Percentiles rank a stretch among this genome's conserved stretches.
phyloP scores from a whole-genome alignment of 2,329 filamentous ascomycete genomes.

The Cladorrhinum sp. region DNA sequence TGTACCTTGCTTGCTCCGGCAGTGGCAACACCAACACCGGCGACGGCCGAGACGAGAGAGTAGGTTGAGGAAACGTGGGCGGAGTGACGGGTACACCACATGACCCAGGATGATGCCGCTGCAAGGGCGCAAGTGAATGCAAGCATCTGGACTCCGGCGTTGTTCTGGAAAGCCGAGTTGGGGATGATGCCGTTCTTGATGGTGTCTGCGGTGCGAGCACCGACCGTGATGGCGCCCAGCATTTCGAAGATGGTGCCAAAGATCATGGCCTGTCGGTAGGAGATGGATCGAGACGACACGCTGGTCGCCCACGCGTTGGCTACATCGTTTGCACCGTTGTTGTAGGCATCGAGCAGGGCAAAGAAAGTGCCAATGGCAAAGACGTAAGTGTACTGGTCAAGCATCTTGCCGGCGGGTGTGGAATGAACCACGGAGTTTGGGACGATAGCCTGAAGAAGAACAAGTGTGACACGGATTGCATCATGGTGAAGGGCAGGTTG shows the following conservation, averaged over 20 bases:
- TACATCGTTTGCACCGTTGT: conserved; percentile 82
- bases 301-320: conserved; percentile 80
- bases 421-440: neutral
- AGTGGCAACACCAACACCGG: conserved; percentile 66
- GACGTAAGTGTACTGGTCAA: conserved; percentile 62
- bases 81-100: conserved; percentile 74
- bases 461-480: neutral
- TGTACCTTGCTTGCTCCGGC: conserved; percentile 59
- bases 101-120: conserved; percentile 68
- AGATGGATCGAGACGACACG: conserved; percentile 74
- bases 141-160: conserved; percentile 65
- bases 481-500: neutral
- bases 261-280: conserved; percentile 67
- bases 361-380: conserved; percentile 75
- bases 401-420: conserved; percentile 12
- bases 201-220: conserved; percentile 67
- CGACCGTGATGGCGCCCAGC: conserved; percentile 63
- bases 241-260: conserved; percentile 66
- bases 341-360: conserved; percentile 73
- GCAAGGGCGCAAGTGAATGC: conserved; percentile 64
- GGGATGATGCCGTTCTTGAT: conserved; percentile 79
- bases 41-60: conserved; percentile 66
- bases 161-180: conserved; percentile 51
- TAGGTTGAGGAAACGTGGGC: conserved; percentile 72
- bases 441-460: neutral